Percentiles rank a stretch among this genome's conserved stretches.
phyloP scores from a whole-genome alignment of 2,329 filamentous ascomycete genomes.

The Helicocarpus griseus region DNA sequence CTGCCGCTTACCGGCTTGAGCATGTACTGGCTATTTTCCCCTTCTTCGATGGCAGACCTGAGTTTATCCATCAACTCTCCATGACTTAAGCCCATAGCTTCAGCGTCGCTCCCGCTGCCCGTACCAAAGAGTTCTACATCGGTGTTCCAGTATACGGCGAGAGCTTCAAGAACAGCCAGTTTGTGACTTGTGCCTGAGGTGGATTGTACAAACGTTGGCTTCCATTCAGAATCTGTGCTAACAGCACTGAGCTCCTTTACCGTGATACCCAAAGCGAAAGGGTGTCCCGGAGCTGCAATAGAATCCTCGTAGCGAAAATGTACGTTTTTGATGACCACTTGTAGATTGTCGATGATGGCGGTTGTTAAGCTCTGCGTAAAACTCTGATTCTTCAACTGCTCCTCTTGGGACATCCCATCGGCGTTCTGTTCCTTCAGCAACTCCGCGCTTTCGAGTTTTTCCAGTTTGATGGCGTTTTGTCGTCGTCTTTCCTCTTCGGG shows the following conservation, averaged over 20 bases:
- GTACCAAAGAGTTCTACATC: constrained; percentile 76
- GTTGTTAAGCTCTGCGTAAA: constrained; percentile 92
- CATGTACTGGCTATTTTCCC: constrained; percentile 81
- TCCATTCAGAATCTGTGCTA: constrained; percentile 91
- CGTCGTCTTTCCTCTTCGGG: constrained; percentile 83
- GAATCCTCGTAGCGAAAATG: constrained; percentile 97
- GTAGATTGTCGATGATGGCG: constrained; percentile 96
- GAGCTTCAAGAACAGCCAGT: constrained; percentile 75
- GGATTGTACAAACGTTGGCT: constrained; percentile 89
- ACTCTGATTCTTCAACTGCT: constrained; percentile 95
- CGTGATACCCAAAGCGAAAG: constrained; percentile 85
- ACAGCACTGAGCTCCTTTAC: constrained; percentile 95
- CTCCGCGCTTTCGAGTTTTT: constrained; percentile 94
- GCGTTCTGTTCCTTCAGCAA: constrained; percentile 81
- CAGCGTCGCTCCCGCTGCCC: constrained; percentile 52
- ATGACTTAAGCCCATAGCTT: constrained; percentile 54
- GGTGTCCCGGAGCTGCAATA: constrained; percentile 86
- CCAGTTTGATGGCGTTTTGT: constrained; percentile 90
- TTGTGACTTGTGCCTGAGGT: constrained; percentile 80
- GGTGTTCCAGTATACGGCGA: constrained; percentile 98
- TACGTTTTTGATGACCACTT: constrained; percentile 96
- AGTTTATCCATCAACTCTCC: constrained; percentile 69
- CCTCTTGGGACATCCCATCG: constrained; percentile 89
- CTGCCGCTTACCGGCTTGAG: constrained; percentile 91
- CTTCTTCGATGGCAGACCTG: constrained; percentile 66